phyloP scores from a whole-genome alignment of 495 filamentous ascomycete genomes.

The Poronia punctata region DNA sequence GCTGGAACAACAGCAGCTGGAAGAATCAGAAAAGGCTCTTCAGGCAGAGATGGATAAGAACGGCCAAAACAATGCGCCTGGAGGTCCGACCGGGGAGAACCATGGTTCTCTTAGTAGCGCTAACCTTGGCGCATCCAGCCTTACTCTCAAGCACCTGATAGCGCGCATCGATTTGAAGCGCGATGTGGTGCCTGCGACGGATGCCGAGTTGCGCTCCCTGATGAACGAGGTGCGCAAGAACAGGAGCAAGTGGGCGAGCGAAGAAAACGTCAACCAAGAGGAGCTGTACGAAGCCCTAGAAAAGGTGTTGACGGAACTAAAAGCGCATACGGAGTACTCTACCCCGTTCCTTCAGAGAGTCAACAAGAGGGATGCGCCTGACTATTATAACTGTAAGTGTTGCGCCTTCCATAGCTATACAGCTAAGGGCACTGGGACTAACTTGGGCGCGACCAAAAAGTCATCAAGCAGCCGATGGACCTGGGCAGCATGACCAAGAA shows the following conservation, averaged over 20 bases:
- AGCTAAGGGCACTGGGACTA: constrained; percentile 12
- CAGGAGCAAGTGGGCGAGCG: constrained; percentile 96
- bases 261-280: constrained; percentile 93
- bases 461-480: constrained; percentile 98
- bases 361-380: constrained; percentile 92
- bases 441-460: constrained; percentile 41
- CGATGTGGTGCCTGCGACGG: constrained; percentile 77
- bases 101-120: constrained; percentile 86
- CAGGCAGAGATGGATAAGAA: constrained; percentile 86
- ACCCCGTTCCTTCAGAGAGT: constrained; percentile 86
- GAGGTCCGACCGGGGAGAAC: constrained; percentile 42
- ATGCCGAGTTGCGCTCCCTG: constrained; percentile 81
- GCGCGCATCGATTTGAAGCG: constrained; percentile 89
- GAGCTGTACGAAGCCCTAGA: constrained; percentile 96
- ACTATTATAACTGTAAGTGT: constrained; percentile 78
- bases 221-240: constrained; percentile 98
- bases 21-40: constrained; percentile 91
- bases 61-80: constrained; percentile 37
- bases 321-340: constrained; percentile 94
- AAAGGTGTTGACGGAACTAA: constrained; percentile 91
- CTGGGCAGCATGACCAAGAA: constrained; percentile 98
- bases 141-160: constrained; percentile 94
- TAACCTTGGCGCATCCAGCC: constrained; percentile 92
- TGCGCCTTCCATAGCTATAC: background rate
- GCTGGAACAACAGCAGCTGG: constrained; percentile 94